Evolutionary conservation across 495 filamentous ascomycete species (phyloP).

Genomic region (Bryoglossum gracile): DNA sequence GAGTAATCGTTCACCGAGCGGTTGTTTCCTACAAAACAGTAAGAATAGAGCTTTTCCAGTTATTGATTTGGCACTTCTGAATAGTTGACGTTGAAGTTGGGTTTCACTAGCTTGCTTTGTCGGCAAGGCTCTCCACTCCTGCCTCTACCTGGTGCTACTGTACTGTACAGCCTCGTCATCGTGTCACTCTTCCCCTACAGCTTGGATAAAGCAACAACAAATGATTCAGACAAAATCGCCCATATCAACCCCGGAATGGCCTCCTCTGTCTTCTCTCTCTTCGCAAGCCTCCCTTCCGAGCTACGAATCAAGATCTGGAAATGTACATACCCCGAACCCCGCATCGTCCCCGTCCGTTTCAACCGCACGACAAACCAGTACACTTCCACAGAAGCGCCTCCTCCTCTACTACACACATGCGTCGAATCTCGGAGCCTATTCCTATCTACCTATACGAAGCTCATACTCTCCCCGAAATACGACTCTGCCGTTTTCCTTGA

Average conservation of each 20-base stretch:
- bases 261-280: conserved; percentile 2
- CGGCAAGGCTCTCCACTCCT: too few species aligned
- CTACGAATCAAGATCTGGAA: conserved; percentile 18
- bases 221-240: too few species aligned
- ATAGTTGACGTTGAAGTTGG: too few species aligned
- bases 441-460: conserved; percentile 13
- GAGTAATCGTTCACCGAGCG: too few species aligned
- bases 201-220: too few species aligned
- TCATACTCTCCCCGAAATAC: conserved; percentile 18
- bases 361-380: conserved; percentile 9
- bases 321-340: conserved; percentile 12
- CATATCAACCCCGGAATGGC: background rate
- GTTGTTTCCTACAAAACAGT: too few species aligned
- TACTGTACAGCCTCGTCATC: too few species aligned
- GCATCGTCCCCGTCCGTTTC: conserved; percentile 19
- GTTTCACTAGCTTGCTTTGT: too few species aligned
- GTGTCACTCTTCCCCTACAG: too few species aligned
- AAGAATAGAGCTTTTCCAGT: too few species aligned
- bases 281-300: conserved; percentile 14
- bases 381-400: conserved; percentile 4
- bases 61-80: too few species aligned
- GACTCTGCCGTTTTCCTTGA: conserved; percentile 20
- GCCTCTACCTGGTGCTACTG: too few species aligned
- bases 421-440: conserved; percentile 17
- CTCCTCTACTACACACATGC: conserved; percentile 9